These are phyloP conservation scores for Tubosaeta sp. DNA, from an alignment of 768 basidiomycete species.

Conservation along the genomic window DNA sequence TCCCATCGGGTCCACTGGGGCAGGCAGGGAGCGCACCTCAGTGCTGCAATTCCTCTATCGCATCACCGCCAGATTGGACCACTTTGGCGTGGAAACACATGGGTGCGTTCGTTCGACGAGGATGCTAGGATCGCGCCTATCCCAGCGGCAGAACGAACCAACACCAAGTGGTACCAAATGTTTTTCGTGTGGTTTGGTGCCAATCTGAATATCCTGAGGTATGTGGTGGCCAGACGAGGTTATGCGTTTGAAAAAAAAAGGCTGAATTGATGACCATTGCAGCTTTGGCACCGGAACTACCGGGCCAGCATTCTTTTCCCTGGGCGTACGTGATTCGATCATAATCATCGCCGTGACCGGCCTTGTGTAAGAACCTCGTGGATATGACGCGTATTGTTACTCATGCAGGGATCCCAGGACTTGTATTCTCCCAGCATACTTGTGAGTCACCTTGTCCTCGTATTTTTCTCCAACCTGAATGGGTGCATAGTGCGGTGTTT, in stretches of 20 bases:
- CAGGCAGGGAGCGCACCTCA: background rate
- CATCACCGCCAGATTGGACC: conserved; percentile 26
- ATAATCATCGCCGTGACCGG: conserved; percentile 41
- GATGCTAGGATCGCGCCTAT: conserved; percentile 37
- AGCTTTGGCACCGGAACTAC: conserved; percentile 48
- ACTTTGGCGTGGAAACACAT: conserved; percentile 39
- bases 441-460: conserved; percentile 23
- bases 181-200: conserved; percentile 50
- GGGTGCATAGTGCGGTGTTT: conserved; percentile 38
- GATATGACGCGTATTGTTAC: background rate
- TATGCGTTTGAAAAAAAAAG: too few relatives aligned
- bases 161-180: conserved; percentile 42
- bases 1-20: background rate
- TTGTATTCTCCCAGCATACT: conserved; percentile 36
- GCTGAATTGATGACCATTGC: background rate
- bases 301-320: conserved; percentile 47
- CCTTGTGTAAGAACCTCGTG: conserved; percentile 33
- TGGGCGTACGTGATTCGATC: conserved; percentile 42
- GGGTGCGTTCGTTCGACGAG: conserved; percentile 27
- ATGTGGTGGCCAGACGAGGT: conserved; percentile 10
- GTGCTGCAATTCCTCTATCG: conserved; percentile 15
- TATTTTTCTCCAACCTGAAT: background rate
- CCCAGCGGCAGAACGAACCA: conserved; percentile 32
- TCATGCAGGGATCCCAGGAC: conserved; percentile 19
- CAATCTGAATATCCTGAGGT: conserved; percentile 43